These are phyloP conservation scores for Entophlyctis luteolus DNA, from an alignment of 192 early-diverging fungal species.

Conservation along the genomic window DNA sequence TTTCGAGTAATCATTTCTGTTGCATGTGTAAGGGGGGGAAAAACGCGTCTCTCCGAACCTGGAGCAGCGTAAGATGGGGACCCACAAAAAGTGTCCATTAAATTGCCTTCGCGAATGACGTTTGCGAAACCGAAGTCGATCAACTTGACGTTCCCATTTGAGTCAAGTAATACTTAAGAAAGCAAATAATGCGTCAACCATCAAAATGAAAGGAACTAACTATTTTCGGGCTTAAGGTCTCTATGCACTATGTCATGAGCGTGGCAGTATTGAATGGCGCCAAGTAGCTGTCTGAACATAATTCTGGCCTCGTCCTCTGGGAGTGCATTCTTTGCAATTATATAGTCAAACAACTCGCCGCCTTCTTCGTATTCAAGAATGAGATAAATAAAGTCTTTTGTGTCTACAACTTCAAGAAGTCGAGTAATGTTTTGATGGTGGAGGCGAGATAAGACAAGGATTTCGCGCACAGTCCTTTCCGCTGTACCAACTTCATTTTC, in stretches of 20 bases:
- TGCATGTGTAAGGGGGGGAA: background rate
- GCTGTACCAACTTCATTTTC: slow-evolving; percentile 27
- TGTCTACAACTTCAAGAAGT: slow-evolving; percentile 77
- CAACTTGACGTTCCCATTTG: slow-evolving; percentile 38
- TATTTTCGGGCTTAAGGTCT: slow-evolving; percentile 48
- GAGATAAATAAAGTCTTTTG: slow-evolving; percentile 69
- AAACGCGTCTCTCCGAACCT: slow-evolving; percentile 22
- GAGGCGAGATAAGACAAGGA: slow-evolving; percentile 51
- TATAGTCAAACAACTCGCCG: slow-evolving; percentile 87
- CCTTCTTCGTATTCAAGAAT: slow-evolving; percentile 82
- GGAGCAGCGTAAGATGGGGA: slow-evolving; percentile 43
- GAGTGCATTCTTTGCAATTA: slow-evolving; percentile 55
- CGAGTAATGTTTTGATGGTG: slow-evolving; percentile 73
- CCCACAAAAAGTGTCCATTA: slow-evolving; percentile 48
- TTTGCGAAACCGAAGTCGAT: slow-evolving; percentile 53
- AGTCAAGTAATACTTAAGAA: slow-evolving; percentile 30
- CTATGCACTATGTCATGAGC: slow-evolving; percentile 42
- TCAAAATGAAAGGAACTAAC: slow-evolving; percentile 23
- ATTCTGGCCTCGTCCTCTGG: slow-evolving; percentile 32
- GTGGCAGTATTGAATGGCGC: slow-evolving; percentile 47
- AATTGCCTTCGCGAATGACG: slow-evolving; percentile 21
- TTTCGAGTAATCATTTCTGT: slow-evolving; percentile 69
- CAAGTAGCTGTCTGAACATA: slow-evolving; percentile 42
- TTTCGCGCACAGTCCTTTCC: slow-evolving; percentile 47
- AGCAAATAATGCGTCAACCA: background rate